Percentiles rank a stretch among this genome's conserved stretches.
These are phyloP conservation scores for Zygoascus sp. DNA, from an alignment of 1,139 yeast species.

Conservation along the genomic window DNA sequence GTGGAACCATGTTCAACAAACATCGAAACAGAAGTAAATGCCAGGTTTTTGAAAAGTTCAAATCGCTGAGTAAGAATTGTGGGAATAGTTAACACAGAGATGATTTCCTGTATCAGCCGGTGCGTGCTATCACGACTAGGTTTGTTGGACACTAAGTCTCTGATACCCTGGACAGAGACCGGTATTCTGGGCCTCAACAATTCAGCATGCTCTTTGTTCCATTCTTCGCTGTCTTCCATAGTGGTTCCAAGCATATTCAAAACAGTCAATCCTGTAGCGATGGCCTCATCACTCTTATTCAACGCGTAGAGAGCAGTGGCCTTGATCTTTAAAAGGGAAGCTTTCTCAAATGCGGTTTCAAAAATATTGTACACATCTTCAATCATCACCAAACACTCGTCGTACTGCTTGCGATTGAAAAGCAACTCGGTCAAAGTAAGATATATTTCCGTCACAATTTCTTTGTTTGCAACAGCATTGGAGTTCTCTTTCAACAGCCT, in stretches of 20 bases:
- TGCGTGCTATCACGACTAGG: conserved; percentile 34
- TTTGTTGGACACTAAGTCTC: conserved; percentile 34
- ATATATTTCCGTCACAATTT: conserved; percentile 24
- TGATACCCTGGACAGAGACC: conserved; percentile 42
- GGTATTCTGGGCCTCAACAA: conserved; percentile 39
- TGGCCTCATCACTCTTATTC: conserved; percentile 37
- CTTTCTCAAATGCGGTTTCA: conserved; percentile 23
- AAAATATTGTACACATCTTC: conserved; percentile 21
- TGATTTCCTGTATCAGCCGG: conserved; percentile 42
- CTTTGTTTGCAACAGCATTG: conserved; percentile 22
- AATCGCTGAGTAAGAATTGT: conserved; percentile 26
- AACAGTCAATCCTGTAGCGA: conserved; percentile 26
- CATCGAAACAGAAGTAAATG: conserved; percentile 31
- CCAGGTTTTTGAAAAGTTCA: conserved; percentile 27
- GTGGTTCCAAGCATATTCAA: conserved; percentile 26
- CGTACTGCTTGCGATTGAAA: conserved; percentile 27
- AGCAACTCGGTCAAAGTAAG: conserved; percentile 28
- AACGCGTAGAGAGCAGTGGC: conserved; percentile 42
- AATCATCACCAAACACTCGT: conserved; percentile 25
- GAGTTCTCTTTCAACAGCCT: conserved; percentile 12
- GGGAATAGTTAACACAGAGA: conserved; percentile 41
- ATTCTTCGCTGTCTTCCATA: conserved; percentile 37
- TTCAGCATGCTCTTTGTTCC: conserved; percentile 30
- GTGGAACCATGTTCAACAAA: conserved; percentile 36
- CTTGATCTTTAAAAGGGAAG: conserved; percentile 33